Evolutionary conservation across 257 asterid genomes (phyloP), one percentile per base, ranked within the genome.

Genomic region (Penstemon newberryi): DNA sequence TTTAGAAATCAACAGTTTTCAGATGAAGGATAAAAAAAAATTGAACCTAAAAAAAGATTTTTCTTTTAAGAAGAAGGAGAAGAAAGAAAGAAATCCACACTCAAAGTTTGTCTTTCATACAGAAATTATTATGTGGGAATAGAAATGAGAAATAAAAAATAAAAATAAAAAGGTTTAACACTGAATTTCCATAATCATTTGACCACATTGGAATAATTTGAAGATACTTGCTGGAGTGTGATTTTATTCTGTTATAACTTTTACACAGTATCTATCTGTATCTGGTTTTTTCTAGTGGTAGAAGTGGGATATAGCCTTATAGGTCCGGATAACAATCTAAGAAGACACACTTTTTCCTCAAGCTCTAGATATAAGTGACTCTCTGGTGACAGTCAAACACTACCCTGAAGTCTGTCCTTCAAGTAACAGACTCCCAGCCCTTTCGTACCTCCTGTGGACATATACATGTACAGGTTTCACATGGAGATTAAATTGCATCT

Each of bases 301-400:
- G 63, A 36, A 9, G 60, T 65, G 55, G 72, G 38, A 49, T n/a
- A 57, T 15, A 33, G 53, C 40, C 5, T 65, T 40, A 41, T 3
- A 36, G 63, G 43, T 38, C 65, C 60, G 51, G 56, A 40, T 33
- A 47, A 8, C 9, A 9, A 67, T 42, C 1, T 33, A n/a, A 60
- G 49, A 44, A 12, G 4, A 8, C 19, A 60, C 47, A 9, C 7
- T 51, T 44, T 50, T 25, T 19, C 33, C 51, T 7, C 57, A 52
- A 50, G 67, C 11, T 66, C 45, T 39, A 67, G 42, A 41, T 61
- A 8, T 45, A 60, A 33, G 73, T 51, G 42, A 58, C 42, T 58
- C 38, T 41, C 52, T 45, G 56, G 56, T 45, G 62, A 43, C 38
- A 39, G 57, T 25, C 44, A 60, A 67, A 53, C 40, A 51, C 65